Evolutionary conservation across 441 rosid species (phyloP), one percentile per base, ranked within the genome.

Genomic region (Theobroma grandiflorum): DNA sequence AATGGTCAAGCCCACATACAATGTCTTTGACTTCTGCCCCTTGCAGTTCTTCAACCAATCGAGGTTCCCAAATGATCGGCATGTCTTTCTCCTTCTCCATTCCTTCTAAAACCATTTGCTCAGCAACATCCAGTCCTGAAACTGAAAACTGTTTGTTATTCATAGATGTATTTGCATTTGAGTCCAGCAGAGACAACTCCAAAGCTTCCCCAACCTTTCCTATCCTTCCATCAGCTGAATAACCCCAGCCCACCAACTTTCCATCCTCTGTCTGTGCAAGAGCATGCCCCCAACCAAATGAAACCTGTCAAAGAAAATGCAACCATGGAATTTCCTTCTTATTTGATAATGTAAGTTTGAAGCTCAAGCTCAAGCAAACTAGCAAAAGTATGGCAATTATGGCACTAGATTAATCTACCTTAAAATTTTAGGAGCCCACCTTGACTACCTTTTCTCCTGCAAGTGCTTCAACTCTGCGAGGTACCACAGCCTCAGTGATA

Each of bases 221-320:
- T 57, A 95, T 74, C 84, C 97, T 83, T 66, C 97, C 99, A 86
- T 97, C 97, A 40, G 99, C 98, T 33, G 86, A 92, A 87, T 94
- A 97, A 82, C 98, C 99, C 99, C 99, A 97, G 16, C 96, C 97
- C 75, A 90, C 95, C 73, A 95, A 83, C 59, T 88, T 92, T 33
- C 97, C 95, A 49, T 94, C 97, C 50, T 84, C 84, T 31, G 94
- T 88, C 78, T 69, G 87, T 6, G 97, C 99, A 80, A 95, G 93
- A 4, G 93, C 92, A 52, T 97, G 99, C 2, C 98, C 97, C 99
- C 99, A 95, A 62, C 99, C 99, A 77, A 94, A 94, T 0, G 99
- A 91, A 37, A 91, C 97, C 99, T 96, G 83, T 70, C 81, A 80
- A 81, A 72, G 66, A 79, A 73, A 49, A 68, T 57, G 50, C 59